Evolutionary conservation across 1,284 basidiomycete genomes (phyloP).

Genomic region (Cryptococcus hybrid): DNA sequence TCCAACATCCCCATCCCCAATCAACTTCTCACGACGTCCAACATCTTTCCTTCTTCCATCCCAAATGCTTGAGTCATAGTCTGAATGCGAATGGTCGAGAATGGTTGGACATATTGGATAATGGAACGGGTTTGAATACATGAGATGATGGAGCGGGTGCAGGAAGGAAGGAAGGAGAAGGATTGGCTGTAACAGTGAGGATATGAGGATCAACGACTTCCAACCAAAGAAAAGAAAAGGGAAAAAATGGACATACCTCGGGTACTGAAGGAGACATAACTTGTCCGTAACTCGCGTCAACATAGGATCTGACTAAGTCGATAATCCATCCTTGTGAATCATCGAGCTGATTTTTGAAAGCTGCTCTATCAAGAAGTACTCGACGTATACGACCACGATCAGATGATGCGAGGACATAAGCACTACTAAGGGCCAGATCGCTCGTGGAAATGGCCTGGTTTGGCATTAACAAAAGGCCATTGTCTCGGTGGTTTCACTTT

Average conservation of each 20-base stretch:
- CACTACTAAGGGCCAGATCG: slow-evolving; percentile 35
- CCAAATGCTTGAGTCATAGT: slow-evolving; percentile 39
- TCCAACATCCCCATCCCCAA: slow-evolving; percentile 24
- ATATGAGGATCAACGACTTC: background rate
- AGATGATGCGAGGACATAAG: slow-evolving; percentile 26
- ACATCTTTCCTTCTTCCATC: slow-evolving; percentile 18
- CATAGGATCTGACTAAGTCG: slow-evolving; percentile 35
- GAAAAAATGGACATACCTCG: slow-evolving; percentile 24
- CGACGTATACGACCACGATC: slow-evolving; percentile 25
- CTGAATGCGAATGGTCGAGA: slow-evolving; percentile 30
- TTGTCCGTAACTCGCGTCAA: slow-evolving; percentile 39
- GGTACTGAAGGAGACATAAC: slow-evolving; percentile 12
- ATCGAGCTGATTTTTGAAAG: slow-evolving; percentile 33
- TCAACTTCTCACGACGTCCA: slow-evolving; percentile 23
- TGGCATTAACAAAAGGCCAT: too few relatives aligned
- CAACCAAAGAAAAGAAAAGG: background rate
- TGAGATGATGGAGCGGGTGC: slow-evolving; percentile 16
- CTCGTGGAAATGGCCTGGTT: slow-evolving; percentile 29
- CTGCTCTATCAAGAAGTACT: slow-evolving; percentile 30
- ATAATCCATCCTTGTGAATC: slow-evolving; percentile 36
- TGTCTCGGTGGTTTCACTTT: too few relatives aligned
- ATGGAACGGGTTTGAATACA: slow-evolving; percentile 34
- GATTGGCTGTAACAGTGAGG: slow-evolving; percentile 2
- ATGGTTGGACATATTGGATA: slow-evolving; percentile 43
- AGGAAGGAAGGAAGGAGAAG: slow-evolving; percentile 16